Percentiles rank a stretch among this genome's conserved stretches.
Evolutionary conservation across 164 flowering plant species (phyloP).

Genomic region (Brasenia schreberi): DNA sequence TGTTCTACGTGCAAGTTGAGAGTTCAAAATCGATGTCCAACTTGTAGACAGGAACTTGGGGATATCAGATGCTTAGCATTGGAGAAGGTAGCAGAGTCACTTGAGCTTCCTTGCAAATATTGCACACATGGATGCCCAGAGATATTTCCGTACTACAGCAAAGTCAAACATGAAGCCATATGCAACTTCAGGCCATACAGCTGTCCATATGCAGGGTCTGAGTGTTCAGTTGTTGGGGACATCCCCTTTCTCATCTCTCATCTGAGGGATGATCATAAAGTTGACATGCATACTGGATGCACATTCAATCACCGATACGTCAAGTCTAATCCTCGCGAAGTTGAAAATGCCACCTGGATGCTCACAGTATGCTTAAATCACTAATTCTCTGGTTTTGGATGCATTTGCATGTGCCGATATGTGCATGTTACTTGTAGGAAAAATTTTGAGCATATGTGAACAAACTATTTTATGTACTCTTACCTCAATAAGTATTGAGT

Average conservation of each 20-base stretch:
- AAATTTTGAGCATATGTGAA: too few relatives aligned
- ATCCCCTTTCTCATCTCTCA: slow-evolving; percentile 78
- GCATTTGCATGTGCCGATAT: background rate
- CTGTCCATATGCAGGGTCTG: slow-evolving; percentile 84
- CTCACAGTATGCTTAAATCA: slow-evolving; percentile 37
- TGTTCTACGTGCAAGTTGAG: slow-evolving; percentile 48
- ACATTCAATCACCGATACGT: slow-evolving; percentile 93
- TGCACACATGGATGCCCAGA: slow-evolving; percentile 42
- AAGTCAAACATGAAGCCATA: slow-evolving; percentile 48
- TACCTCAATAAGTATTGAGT: too few relatives aligned
- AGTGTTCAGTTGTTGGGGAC: slow-evolving; percentile 73
- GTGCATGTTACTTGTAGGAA: too few relatives aligned
- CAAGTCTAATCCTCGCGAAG: slow-evolving; percentile 90
- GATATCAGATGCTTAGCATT: slow-evolving; percentile 60
- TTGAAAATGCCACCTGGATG: slow-evolving; percentile 95
- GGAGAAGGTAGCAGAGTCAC: slow-evolving; percentile 61
- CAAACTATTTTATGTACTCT: too few relatives aligned
- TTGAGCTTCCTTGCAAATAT: slow-evolving; percentile 58
- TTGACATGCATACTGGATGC: slow-evolving; percentile 91
- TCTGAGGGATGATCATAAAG: slow-evolving; percentile 90
- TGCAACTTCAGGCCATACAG: slow-evolving; percentile 50
- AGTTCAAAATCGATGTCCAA: slow-evolving; percentile 56
- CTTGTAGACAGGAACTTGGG: slow-evolving; percentile 57
- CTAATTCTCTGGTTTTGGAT: background rate
- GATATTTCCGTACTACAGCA: slow-evolving; percentile 48